phyloP scores from a whole-genome alignment of 2,329 filamentous ascomycete genomes.

The Fusarium oxysporum region DNA sequence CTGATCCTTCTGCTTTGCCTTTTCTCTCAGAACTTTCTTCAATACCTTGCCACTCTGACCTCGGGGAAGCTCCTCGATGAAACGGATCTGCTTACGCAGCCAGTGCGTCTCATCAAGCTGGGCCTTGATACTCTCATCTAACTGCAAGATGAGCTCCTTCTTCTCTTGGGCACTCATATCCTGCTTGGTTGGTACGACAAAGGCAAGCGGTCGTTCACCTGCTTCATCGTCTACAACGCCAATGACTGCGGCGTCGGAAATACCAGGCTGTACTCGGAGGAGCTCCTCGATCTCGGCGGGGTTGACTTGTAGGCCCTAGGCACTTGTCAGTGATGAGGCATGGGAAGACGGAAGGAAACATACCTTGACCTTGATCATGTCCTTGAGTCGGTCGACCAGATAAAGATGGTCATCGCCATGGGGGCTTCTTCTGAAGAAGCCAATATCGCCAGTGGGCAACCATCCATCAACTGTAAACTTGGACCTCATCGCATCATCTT shows the following conservation, averaged over 20 bases:
- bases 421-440: background rate
- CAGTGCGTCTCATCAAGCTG: background rate
- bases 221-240: background rate
- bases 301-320: background rate
- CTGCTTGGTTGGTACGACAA: background rate
- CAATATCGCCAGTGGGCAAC: background rate
- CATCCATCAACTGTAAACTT: background rate
- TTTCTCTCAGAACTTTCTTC: background rate
- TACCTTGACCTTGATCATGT: conserved; percentile 12
- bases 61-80: background rate
- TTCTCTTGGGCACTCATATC: background rate
- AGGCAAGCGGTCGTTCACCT: background rate
- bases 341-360: background rate
- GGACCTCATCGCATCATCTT: background rate
- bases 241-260: background rate
- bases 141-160: background rate
- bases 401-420: background rate
- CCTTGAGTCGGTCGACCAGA: background rate
- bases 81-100: background rate
- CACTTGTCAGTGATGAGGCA: background rate
- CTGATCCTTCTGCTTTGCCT: background rate
- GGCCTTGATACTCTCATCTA: background rate
- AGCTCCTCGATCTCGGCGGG: background rate
- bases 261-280: background rate
- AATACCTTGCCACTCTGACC: background rate